Evolutionary conservation across 257 asterid genomes (phyloP).

Genomic region (Gentiana dahurica): DNA sequence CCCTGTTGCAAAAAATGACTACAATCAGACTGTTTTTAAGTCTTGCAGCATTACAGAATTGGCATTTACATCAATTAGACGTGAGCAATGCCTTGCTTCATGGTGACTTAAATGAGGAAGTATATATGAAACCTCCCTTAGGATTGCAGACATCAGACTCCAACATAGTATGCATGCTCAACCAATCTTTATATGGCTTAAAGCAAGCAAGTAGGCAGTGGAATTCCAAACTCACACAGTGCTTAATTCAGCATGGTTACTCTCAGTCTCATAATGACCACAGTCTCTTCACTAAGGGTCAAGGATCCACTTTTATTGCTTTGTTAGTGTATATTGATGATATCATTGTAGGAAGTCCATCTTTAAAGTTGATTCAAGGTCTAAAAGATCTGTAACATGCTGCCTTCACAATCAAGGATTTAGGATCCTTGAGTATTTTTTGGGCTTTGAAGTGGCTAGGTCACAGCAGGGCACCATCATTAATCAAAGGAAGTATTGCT

Average conservation of each 20-base stretch:
- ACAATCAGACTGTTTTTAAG: too few species aligned
- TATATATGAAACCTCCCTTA: not conserved
- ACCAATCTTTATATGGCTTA: not conserved
- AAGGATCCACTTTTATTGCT: not conserved
- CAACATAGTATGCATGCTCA: not conserved
- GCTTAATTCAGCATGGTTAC: too few species aligned
- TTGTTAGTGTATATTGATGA: not conserved
- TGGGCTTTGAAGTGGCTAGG: not conserved
- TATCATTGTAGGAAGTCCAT: not conserved
- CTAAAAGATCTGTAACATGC: not conserved
- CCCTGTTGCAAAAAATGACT: too few species aligned
- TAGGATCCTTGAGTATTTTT: not conserved
- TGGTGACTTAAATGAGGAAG: not conserved
- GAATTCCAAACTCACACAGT: not conserved
- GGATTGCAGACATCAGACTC: not conserved
- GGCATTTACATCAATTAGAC: too few species aligned
- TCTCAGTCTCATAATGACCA: too few species aligned
- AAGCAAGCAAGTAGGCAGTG: not conserved
- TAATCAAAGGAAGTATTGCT: not conserved
- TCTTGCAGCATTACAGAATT: too few species aligned
- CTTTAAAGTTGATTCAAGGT: too few species aligned
- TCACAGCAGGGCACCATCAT: not conserved
- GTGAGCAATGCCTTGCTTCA: not conserved
- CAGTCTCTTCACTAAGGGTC: not conserved
- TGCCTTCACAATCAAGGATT: not conserved